A percentile compares a stretch with the other conserved stretches of the same genome.
These are phyloP conservation scores for Pholiota adiposa DNA, from an alignment of 1,284 basidiomycete species.

Conservation along the genomic window DNA sequence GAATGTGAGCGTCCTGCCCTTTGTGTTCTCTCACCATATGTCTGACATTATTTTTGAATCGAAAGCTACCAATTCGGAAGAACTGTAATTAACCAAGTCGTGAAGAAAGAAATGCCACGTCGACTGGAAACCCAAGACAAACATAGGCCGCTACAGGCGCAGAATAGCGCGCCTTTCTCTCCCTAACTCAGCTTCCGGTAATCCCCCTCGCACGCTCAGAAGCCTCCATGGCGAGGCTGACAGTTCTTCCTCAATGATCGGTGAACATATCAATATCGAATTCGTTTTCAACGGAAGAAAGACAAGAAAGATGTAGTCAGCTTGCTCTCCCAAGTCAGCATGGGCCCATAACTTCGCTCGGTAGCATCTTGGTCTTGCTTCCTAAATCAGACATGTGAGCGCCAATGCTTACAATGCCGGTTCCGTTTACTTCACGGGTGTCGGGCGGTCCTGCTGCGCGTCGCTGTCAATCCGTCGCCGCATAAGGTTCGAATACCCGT, in stretches of 20 bases:
- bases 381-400: no score
- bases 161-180: neutral
- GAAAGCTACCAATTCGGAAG: neutral
- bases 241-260: conserved; percentile 5
- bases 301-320: no score
- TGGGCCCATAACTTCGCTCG: no score
- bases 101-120: neutral
- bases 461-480: conserved; percentile 4
- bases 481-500: conserved; percentile 2
- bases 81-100: neutral
- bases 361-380: no score
- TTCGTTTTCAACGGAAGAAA: no score
- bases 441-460: neutral
- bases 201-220: conserved; percentile 3
- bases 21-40: neutral
- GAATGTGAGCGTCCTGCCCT: neutral
- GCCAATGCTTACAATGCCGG: neutral
- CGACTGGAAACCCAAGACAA: neutral
- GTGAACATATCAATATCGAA: neutral
- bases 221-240: neutral
- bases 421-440: neutral
- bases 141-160: neutral
- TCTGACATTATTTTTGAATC: neutral
- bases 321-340: no score
- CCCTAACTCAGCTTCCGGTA: neutral